Conservation (phyloP, 2,329 filamentous ascomycete genomes). For the Elsinoe ampelina region DNA sequence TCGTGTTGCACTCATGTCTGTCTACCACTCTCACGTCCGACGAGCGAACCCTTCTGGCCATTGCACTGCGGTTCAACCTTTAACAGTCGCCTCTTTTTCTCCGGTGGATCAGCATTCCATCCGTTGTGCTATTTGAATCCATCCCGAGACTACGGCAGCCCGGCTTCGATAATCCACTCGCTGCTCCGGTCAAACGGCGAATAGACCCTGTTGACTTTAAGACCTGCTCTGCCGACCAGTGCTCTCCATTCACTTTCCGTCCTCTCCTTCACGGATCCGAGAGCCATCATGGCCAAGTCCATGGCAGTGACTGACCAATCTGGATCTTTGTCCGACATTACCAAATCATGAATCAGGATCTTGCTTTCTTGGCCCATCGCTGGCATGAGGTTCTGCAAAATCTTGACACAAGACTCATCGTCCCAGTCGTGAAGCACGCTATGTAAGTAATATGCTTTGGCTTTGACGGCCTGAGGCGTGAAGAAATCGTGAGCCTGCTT, state of each 20-base stretch:
- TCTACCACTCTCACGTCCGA: background rate
- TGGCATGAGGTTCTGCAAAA: conserved; percentile 17
- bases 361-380: conserved; percentile 21
- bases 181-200: conserved; percentile 6
- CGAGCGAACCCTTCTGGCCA: no score
- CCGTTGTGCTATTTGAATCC: conserved; percentile 1
- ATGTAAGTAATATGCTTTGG: conserved; percentile 21
- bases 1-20: background rate
- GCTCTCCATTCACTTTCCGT: conserved; percentile 6
- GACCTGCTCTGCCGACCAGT: conserved; percentile 2
- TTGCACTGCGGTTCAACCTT: no score
- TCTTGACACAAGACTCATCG: conserved; percentile 16
- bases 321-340: conserved; percentile 17
- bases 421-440: conserved; percentile 23
- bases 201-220: background rate
- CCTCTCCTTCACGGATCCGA: conserved; percentile 8
- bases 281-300: conserved; percentile 12
- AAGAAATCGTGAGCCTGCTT: conserved; percentile 26
- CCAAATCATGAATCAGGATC: conserved; percentile 21
- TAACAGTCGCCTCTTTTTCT: background rate
- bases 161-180: conserved; percentile 8
- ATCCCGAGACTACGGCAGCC: background rate
- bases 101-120: background rate
- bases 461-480: conserved; percentile 24
- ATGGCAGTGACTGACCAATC: background rate